A percentile compares a stretch with the other conserved stretches of the same genome.
Evolutionary conservation across 2,329 filamentous ascomycete species (phyloP).

Genomic region (Neofusicoccum sp.): DNA sequence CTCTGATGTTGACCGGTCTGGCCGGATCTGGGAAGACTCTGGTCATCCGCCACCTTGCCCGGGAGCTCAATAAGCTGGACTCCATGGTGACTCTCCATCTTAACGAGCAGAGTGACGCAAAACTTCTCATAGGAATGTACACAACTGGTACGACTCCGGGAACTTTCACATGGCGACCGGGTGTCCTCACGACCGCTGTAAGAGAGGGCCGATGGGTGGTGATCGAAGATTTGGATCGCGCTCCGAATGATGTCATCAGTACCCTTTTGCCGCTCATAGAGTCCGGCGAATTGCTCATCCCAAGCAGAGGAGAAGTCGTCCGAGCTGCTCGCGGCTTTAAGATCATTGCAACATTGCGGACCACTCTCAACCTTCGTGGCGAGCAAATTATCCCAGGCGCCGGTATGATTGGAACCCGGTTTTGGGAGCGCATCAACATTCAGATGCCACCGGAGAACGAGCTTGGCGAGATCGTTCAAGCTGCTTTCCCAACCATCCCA

Average conservation of each 20-base stretch:
- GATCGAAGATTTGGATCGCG: constrained; percentile 94
- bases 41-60: constrained; percentile 78
- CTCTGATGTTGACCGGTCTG: constrained; percentile 79
- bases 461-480: constrained; percentile 66
- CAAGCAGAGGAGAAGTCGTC: constrained; percentile 84
- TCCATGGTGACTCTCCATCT: constrained; percentile 92
- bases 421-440: constrained; percentile 81
- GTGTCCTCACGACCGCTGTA: constrained; percentile 91
- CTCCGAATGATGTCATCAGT: constrained; percentile 92
- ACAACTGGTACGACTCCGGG: constrained; percentile 85
- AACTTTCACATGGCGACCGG: constrained; percentile 88
- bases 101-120: constrained; percentile 97
- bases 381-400: constrained; percentile 69
- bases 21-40: constrained; percentile 91
- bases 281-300: constrained; percentile 84
- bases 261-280: constrained; percentile 92
- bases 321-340: constrained; percentile 83
- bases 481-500: constrained; percentile 6
- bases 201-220: constrained; percentile 94
- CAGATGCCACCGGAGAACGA: constrained; percentile 68
- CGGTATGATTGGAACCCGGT: constrained; percentile 76
- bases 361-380: constrained; percentile 65
- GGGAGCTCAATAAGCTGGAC: constrained; percentile 74
- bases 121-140: constrained; percentile 93
- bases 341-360: constrained; percentile 89